A percentile compares a stretch with the other conserved stretches of the same genome.
These are phyloP conservation scores for Fistulifera solaris DNA, from an alignment of 108 stramenopile species.

Conservation along the genomic window DNA sequence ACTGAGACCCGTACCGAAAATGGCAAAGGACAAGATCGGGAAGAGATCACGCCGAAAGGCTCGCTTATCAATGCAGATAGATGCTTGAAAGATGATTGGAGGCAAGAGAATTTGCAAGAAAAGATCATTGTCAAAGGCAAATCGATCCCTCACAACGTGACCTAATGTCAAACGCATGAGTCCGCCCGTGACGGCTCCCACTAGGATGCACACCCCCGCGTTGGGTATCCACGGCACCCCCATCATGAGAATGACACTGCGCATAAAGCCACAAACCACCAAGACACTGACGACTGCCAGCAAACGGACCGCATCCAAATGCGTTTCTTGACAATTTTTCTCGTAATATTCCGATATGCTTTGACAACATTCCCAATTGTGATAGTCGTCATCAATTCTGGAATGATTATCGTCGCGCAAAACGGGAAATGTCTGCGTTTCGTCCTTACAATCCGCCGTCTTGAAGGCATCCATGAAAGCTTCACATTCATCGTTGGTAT, in stretches of 20 bases:
- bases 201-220: slow-evolving; percentile 74
- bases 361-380: slow-evolving; percentile 60
- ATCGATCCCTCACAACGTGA: slow-evolving; percentile 21
- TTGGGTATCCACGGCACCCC: slow-evolving; percentile 64
- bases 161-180: slow-evolving; percentile 21
- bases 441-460: slow-evolving; percentile 51
- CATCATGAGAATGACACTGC: slow-evolving; percentile 41
- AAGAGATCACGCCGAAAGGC: slow-evolving; percentile 66
- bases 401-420: slow-evolving; percentile 12
- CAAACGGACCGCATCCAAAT: slow-evolving; percentile 39
- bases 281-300: slow-evolving; percentile 65
- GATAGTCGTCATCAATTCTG: slow-evolving; percentile 55
- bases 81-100: slow-evolving; percentile 83
- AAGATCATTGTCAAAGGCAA: slow-evolving; percentile 74
- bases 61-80: slow-evolving; percentile 58
- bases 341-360: slow-evolving; percentile 45
- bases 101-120: slow-evolving; percentile 78
- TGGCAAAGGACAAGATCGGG: slow-evolving; percentile 71
- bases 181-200: slow-evolving; percentile 39
- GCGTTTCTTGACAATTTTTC: slow-evolving; percentile 29
- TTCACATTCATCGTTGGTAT: slow-evolving; percentile 71
- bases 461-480: slow-evolving; percentile 70
- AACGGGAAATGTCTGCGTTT: neutral
- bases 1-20: slow-evolving; percentile 62
- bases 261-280: slow-evolving; percentile 60